Evolutionary conservation across 2,329 filamentous ascomycete genomes (phyloP).

Genomic region (Paecilomyces sp.): DNA sequence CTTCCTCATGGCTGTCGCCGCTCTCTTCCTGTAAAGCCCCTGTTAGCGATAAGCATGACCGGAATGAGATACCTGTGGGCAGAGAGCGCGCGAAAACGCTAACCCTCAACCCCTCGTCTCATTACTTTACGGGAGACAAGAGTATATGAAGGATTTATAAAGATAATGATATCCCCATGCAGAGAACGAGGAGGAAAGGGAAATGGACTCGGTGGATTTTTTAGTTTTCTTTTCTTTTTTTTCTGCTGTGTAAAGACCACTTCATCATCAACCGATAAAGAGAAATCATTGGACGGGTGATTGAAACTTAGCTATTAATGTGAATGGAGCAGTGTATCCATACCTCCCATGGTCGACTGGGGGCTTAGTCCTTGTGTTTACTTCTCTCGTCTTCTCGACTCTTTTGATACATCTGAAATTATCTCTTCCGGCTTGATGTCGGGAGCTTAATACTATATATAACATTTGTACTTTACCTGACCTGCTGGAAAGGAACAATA

Average conservation of each 20-base stretch:
- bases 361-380: not conserved
- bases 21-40: slow-evolving; percentile 14
- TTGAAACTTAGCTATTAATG: not conserved
- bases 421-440: no score
- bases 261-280: not conserved
- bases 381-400: no score
- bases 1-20: slow-evolving; percentile 18
- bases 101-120: not conserved
- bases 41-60: not conserved
- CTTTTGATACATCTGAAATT: no score
- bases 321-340: not conserved
- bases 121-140: not conserved
- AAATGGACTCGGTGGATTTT: not conserved
- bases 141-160: not conserved
- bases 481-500: no score
- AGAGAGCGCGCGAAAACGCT: not conserved
- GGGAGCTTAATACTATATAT: no score
- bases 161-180: not conserved
- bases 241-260: not conserved
- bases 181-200: not conserved
- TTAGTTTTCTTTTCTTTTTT: not conserved
- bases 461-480: no score
- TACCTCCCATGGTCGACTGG: not conserved
- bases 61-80: not conserved
- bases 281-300: not conserved